A percentile compares a stretch with the other conserved stretches of the same genome.
Conservation (phyloP, 805 yeast genomes). For the Metschnikowia gruessii region DNA sequence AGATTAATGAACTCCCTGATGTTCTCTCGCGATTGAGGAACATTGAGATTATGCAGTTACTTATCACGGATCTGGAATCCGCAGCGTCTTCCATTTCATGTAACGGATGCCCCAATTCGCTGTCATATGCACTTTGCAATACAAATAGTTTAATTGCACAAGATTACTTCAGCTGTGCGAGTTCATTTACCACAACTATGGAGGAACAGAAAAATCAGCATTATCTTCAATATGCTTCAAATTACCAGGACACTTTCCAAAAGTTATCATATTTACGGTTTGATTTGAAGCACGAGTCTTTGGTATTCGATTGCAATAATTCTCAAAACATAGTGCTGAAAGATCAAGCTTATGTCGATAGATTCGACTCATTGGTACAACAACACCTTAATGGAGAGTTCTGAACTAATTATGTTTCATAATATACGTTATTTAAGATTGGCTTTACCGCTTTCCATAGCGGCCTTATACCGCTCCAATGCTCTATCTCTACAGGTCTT, state of each 20-base stretch:
- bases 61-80: conserved; percentile 12
- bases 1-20: conserved; percentile 8
- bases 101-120: conserved; percentile 8
- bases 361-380: conserved; percentile 6
- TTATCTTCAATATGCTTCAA: conserved; percentile 7
- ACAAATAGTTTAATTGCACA: conserved; percentile 15
- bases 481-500: conserved; percentile 41
- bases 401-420: neutral
- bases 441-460: conserved; percentile 22
- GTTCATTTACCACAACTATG: conserved; percentile 8
- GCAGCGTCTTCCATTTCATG: conserved; percentile 7
- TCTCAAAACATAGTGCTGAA: neutral
- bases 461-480: conserved; percentile 39
- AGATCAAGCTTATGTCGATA: conserved; percentile 3
- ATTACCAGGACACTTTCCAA: neutral
- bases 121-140: conserved; percentile 10
- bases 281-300: conserved; percentile 13
- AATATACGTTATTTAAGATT: conserved; percentile 3
- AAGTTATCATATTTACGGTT: conserved; percentile 10
- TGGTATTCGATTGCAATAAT: conserved; percentile 11
- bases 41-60: conserved; percentile 11
- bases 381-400: neutral
- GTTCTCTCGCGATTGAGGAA: neutral
- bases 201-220: conserved; percentile 11
- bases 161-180: conserved; percentile 17